Evolutionary conservation across 2,329 filamentous ascomycete species (phyloP), one percentile per base, ranked within the genome.

Genomic region (Xylaria multiplex): DNA sequence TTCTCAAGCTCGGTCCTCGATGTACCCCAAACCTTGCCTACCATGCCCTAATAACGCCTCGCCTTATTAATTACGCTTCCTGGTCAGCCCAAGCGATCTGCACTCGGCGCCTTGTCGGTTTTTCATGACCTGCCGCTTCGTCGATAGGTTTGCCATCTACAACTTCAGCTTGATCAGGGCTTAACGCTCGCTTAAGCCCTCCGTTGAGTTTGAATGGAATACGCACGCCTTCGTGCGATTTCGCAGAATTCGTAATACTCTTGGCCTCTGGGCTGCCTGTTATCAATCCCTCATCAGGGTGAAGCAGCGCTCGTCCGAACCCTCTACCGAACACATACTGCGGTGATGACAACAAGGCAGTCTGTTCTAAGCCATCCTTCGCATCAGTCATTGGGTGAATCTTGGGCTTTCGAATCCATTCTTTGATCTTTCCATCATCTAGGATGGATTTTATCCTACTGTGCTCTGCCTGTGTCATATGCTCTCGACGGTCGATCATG

Each of bases 381-480:
- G 62, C 65, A 1, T 71, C 61, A 46, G 70, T 56, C 55, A 75
- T 74, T 0, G 78, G 75, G 24, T 81, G 72, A 54, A 89, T 84
- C 55, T 75, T 79, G 1, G 83, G 81, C 59, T 86, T 84, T 64
- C 82, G 78, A 46, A 90, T 86, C 86, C 87, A 90, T 65, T 87
- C 81, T 71, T 86, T 87, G 56, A 90, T 85, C 0, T 81, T 80
- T 24, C 80, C 76, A 70, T 89, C 85, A 66, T 89, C 87, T 5
- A 89, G 74, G n/a, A 89, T 82, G 5, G 80, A 82, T 71, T 85
- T 88, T 68, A 84, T 83, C 59, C 81, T 81, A 53, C 82, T 81
- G 67, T 88, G 86, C 71, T 90, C 87, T 2, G 85, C 84, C 63
- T 88, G 88, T 0, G 90, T 92, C 92, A 97, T 95, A 40, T 88